Base-by-base conservation (phyloP, 768 basidiomycete species). In the Termitomyces sp. region DNA sequence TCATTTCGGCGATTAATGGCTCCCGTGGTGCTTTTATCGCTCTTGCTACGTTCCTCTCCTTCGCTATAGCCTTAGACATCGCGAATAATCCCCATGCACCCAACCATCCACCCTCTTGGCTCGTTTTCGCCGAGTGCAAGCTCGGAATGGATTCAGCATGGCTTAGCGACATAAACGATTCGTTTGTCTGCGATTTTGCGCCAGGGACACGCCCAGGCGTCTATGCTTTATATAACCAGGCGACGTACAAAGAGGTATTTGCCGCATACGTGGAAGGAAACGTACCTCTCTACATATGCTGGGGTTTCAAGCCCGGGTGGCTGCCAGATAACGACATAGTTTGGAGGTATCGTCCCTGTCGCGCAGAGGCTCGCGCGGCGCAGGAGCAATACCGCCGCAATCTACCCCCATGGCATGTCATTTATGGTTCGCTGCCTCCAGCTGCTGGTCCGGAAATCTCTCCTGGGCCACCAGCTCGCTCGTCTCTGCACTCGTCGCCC, bases 51-150 rank as follows among this genome's bases (percentile, higher is more conserved):
- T 60, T 54, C 24, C 24, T 57, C 1, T 57, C 59, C 3, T 56
- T 56, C n/a, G 26, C 56, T 15, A 57, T 60, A 12, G 52, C 52
- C 0, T n/a, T 60, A 2, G 56, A 60, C 26, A 24, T 60, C 24
- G 29, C 60, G 3, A 8, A 4, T 1, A 7, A 24, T 31, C 55
- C 47, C 3, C 5, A 28, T 16, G 3, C 10, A 9, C 2, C 9
- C 8, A 37, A 42, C 4, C 24, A 37, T 6, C n/a, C 48, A 1
- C 56, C 60, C 8, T 22, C 28, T 18, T 60, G 52, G 56, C 1
- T 60, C 2, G 41, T 28, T 3, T 60, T n/a, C 15, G 52, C 52
- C 3, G 37, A 49, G 34, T 3, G 5, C 2, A 7, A 34, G 6
- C 41, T 44, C 1, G 1, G 13, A 2, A 36, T 51, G 18, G 37